Evolutionary conservation across 2,329 filamentous ascomycete species (phyloP).

Genomic region (Ophiocordyceps polyrhachis-furcata): DNA sequence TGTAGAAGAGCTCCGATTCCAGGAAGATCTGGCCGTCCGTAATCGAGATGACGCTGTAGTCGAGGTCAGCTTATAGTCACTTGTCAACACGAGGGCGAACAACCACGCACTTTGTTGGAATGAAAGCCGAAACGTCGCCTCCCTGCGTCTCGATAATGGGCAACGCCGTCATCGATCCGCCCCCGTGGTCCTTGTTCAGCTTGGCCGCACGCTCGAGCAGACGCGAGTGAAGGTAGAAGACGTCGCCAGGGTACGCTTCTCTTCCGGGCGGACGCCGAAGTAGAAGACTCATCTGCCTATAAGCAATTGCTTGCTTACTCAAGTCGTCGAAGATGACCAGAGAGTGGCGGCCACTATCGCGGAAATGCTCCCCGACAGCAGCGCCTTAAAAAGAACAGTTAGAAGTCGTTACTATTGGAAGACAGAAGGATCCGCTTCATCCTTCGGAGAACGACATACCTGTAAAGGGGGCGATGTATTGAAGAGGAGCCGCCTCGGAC

Average conservation of each 20-base stretch:
- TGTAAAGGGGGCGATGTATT: conserved; percentile 89
- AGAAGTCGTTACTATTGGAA: too few species aligned
- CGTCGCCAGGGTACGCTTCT: conserved; percentile 98
- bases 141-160: conserved; percentile 99
- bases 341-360: conserved; percentile 74
- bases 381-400: conserved; percentile 5
- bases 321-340: conserved; percentile 89
- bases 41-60: conserved; percentile 92
- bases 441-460: conserved; percentile 22
- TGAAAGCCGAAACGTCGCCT: conserved; percentile 99
- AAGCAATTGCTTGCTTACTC: conserved; percentile 93
- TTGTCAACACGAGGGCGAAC: too few species aligned
- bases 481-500: conserved; percentile 86
- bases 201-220: conserved; percentile 98
- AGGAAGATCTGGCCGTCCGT: conserved; percentile 99
- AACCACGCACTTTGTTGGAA: conserved; percentile 45
- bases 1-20: conserved; percentile 99
- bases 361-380: conserved; percentile 52
- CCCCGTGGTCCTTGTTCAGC: conserved; percentile 90
- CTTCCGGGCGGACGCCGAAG: conserved; percentile 94
- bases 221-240: conserved; percentile 99
- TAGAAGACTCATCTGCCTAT: conserved; percentile 97
- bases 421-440: not conserved
- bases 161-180: conserved; percentile 91
- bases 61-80: too few species aligned